Evolutionary conservation across 1,284 basidiomycete genomes (phyloP).

Genomic region (Marasmius tenuissimus): DNA sequence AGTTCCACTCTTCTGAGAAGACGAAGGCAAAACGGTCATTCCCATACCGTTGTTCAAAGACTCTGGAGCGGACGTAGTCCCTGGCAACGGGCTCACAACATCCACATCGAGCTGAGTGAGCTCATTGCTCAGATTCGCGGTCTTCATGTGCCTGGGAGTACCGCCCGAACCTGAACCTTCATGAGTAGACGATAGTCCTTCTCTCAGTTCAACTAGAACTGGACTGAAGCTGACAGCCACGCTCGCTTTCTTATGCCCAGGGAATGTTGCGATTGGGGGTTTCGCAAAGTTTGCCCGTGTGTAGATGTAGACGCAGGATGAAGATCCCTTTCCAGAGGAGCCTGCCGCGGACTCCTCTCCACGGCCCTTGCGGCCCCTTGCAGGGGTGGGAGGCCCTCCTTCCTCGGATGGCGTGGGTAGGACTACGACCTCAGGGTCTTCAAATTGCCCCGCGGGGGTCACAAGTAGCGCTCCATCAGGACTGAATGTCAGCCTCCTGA

Average conservation of each 20-base stretch:
- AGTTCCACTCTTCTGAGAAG: slow-evolving; percentile 18
- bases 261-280: slow-evolving; percentile 90
- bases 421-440: slow-evolving; percentile 74
- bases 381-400: slow-evolving; percentile 40
- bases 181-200: slow-evolving; percentile 47
- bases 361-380: slow-evolving; percentile 55
- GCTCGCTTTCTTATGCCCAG: slow-evolving; percentile 94
- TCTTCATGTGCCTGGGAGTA: slow-evolving; percentile 35
- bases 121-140: slow-evolving; percentile 65
- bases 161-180: slow-evolving; percentile 11
- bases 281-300: slow-evolving; percentile 91
- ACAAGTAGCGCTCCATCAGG: slow-evolving; percentile 92
- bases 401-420: slow-evolving; percentile 31
- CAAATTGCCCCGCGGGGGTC: slow-evolving; percentile 96
- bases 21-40: slow-evolving; percentile 15
- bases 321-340: slow-evolving; percentile 12
- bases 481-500: slow-evolving; percentile 90
- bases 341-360: slow-evolving; percentile 37
- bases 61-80: slow-evolving; percentile 15
- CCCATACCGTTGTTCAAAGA: slow-evolving; percentile 4
- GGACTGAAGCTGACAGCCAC: slow-evolving; percentile 95
- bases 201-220: slow-evolving; percentile 85
- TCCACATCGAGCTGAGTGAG: slow-evolving; percentile 67
- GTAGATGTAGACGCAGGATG: slow-evolving; percentile 90
- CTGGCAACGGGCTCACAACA: slow-evolving; percentile 43